phyloP scores from a whole-genome alignment of 2,329 filamentous ascomycete species.

The Ascosphaera apis region DNA sequence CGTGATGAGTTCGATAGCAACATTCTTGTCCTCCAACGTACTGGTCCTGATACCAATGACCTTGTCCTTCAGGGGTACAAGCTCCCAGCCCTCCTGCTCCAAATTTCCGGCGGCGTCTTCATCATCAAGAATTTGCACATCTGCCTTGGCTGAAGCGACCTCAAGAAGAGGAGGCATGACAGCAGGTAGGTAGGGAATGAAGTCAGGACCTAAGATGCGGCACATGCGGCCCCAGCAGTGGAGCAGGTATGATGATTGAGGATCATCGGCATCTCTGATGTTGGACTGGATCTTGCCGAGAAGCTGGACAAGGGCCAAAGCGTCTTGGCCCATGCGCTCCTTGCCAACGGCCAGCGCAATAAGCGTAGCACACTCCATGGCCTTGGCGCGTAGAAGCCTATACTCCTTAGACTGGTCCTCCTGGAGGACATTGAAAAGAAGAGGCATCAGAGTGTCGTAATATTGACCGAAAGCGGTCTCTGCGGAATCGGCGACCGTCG shows the following conservation, averaged over 20 bases:
- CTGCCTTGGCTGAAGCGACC: conserved; percentile 81
- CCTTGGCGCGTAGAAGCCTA: conserved; percentile 75
- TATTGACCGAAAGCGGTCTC: conserved; percentile 89
- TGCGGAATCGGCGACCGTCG: conserved; percentile 94
- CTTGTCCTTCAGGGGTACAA: conserved; percentile 91
- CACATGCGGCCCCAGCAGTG: conserved; percentile 99
- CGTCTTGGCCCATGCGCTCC: conserved; percentile 71
- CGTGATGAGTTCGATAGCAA: conserved; percentile 95
- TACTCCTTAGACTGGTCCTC: conserved; percentile 88
- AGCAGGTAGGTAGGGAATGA: conserved; percentile 72
- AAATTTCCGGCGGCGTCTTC: conserved; percentile 84
- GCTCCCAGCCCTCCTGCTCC: conserved; percentile 89
- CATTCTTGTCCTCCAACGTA: conserved; percentile 93
- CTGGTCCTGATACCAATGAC: conserved; percentile 97
- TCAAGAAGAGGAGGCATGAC: conserved; percentile 90
- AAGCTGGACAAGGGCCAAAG: conserved; percentile 65
- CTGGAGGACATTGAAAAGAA: conserved; percentile 71
- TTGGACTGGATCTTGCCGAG: conserved; percentile 65
- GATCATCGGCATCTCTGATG: conserved; percentile 79
- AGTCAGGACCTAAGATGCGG: conserved; percentile 71
- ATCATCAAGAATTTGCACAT: conserved; percentile 87
- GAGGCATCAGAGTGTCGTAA: conserved; percentile 87
- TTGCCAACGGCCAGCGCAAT: conserved; percentile 87
- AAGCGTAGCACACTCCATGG: conserved; percentile 95
- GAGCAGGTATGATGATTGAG: conserved; percentile 87